Evolutionary conservation across 441 rosid genomes (phyloP).

Genomic region (Caryocar brasiliense): DNA sequence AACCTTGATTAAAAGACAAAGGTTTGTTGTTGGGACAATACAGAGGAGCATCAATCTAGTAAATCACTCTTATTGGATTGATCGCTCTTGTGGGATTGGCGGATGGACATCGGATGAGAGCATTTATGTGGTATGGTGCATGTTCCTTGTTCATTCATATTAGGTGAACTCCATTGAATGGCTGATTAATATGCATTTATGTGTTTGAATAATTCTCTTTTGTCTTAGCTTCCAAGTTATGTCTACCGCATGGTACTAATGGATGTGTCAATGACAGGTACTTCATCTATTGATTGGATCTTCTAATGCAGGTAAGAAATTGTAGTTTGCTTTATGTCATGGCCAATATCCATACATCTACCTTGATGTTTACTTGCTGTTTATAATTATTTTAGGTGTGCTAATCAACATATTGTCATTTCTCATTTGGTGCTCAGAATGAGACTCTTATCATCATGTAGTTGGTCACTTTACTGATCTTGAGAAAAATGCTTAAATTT

Average conservation of each 20-base stretch:
- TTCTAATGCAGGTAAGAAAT: constrained; percentile 43
- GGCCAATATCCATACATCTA: not conserved
- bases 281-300: constrained; percentile 54
- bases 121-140: not conserved
- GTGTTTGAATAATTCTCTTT: not conserved
- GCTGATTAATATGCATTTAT: not conserved
- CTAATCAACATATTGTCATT: not conserved
- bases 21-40: not conserved
- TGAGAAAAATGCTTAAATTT: too few relatives aligned
- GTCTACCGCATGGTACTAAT: constrained; percentile 9
- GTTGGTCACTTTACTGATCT: not conserved
- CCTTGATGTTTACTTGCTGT: too few relatives aligned
- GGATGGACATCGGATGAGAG: too few relatives aligned
- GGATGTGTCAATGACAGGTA: constrained; percentile 37
- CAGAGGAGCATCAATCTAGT: not conserved
- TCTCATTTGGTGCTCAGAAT: not conserved
- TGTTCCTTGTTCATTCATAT: not conserved
- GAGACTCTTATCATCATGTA: too few relatives aligned
- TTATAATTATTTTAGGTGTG: not conserved
- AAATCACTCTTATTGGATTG: too few relatives aligned
- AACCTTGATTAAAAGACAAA: not conserved
- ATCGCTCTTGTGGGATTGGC: too few relatives aligned
- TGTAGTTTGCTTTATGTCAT: not conserved
- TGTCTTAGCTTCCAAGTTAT: not conserved
- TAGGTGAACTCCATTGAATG: not conserved